Base-by-base conservation (phyloP, 2,329 filamentous ascomycete species). In the Colletotrichum sp. region DNA sequence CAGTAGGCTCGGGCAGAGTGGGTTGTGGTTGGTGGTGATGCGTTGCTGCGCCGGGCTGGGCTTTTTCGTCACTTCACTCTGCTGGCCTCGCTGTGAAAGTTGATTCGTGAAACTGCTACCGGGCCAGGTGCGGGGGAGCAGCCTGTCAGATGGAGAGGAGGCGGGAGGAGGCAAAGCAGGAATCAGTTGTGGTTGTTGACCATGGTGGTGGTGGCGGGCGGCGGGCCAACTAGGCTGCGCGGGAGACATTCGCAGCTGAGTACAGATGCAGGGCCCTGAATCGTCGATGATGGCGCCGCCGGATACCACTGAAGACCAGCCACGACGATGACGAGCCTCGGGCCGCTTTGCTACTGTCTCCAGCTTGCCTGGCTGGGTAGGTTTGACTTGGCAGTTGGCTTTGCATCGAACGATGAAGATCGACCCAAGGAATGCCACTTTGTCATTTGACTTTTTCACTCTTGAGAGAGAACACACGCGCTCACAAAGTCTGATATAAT, bases 51-150 rank as follows among this genome's bases (percentile, higher is more conserved):
- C 60, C 67, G 32, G 67, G 67, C 72, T 66, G 67, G 72, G 67
- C 57, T 60, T 61, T 72, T 43, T 36, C 16, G 64, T 75, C 64
- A 34, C 55, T 63, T 65, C 64, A 64, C 43, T 36, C 32, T 55
- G 16, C 43, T 24, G 24, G 57, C 36, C 60, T 65, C 36, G 36
- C 36, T 32, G 39, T 61, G 48, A 48, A 36, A 68, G 70, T 39
- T 75, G 69, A 73, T 75, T 75, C 73, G 70, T 48, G 64, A 61
- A 67, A 65, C 70, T 65, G 32, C 70, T 15, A 55, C 26, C 48
- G 59, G 28, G 57, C 43, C 48, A 52, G 57, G 64, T 75, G 73
- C 64, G 69, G 73, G 57, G 73, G 70, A 75, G 32, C 28, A 64
- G 73, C 73, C 73, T 75, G 32, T 73, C 32, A 75, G 43, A 73